Evolutionary conservation across 2,329 filamentous ascomycete genomes (phyloP).

Genomic region (Ploettnerulaceae sp.): DNA sequence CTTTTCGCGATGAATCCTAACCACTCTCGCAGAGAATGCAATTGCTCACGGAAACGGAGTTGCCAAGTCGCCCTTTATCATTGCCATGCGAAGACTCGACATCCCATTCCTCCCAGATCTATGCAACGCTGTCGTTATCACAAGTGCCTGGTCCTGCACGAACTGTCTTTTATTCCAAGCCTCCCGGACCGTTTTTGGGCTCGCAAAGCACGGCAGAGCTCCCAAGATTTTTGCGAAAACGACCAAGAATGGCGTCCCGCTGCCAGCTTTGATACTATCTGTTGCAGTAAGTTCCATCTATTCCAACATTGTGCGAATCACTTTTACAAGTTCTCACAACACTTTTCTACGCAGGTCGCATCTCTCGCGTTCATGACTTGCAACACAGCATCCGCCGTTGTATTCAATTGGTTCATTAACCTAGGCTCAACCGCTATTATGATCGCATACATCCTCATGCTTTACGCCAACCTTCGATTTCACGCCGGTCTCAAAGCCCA

Average conservation of each 20-base stretch:
- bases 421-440: slow-evolving; percentile 59
- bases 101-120: slow-evolving; percentile 65
- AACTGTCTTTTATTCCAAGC: slow-evolving; percentile 61
- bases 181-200: slow-evolving; percentile 54
- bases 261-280: slow-evolving; percentile 45
- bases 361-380: slow-evolving; percentile 65
- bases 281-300: no score
- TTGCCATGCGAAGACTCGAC: slow-evolving; percentile 63
- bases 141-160: slow-evolving; percentile 63
- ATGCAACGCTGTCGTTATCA: slow-evolving; percentile 73
- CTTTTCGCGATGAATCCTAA: no score
- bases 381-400: slow-evolving; percentile 48
- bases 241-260: slow-evolving; percentile 49
- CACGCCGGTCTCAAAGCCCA: slow-evolving; percentile 51
- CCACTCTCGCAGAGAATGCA: no score
- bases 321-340: no score
- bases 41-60: slow-evolving; percentile 40
- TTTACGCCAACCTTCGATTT: slow-evolving; percentile 55
- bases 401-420: slow-evolving; percentile 63
- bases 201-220: slow-evolving; percentile 53
- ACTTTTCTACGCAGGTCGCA: no score
- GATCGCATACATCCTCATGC: slow-evolving; percentile 58
- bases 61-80: slow-evolving; percentile 61
- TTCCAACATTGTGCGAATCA: no score
- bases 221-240: slow-evolving; percentile 50